phyloP scores from a whole-genome alignment of 208 protist genomes.

The Zelonia costaricensis region DNA sequence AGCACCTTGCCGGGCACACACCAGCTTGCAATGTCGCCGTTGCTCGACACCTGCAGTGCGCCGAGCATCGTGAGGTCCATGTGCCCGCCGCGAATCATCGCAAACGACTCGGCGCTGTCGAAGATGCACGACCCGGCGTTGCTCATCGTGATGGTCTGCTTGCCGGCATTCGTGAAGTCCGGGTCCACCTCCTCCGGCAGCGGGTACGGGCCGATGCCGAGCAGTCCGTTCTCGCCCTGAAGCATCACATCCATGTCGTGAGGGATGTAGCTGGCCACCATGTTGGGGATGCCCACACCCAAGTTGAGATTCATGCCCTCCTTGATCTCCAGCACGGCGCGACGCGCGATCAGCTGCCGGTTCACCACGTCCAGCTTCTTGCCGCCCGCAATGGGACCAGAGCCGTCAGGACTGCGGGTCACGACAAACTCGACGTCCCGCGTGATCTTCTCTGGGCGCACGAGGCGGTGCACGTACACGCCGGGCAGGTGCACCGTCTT shows the following conservation, averaged over 20 bases:
- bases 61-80: conserved; percentile 97
- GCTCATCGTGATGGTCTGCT: conserved; percentile 96
- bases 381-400: too few relatives aligned
- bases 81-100: conserved; percentile 97
- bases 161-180: conserved; percentile 97
- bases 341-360: conserved; percentile 91
- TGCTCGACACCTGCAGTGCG: conserved; percentile 93
- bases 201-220: conserved; percentile 95
- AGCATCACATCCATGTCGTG: conserved; percentile 86
- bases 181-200: conserved; percentile 81
- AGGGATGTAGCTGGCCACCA: conserved; percentile 92
- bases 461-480: conserved; percentile 94
- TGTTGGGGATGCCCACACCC: conserved; percentile 97
- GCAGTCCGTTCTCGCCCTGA: conserved; percentile 93
- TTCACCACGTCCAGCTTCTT: conserved; percentile 42
- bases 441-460: conserved; percentile 70
- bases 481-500: conserved; percentile 95
- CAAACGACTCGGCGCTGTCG: conserved; percentile 93
- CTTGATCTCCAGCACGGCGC: conserved; percentile 95
- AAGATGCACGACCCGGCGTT: conserved; percentile 95
- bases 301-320: conserved; percentile 97
- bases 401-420: conserved; percentile 22
- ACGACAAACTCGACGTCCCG: too few relatives aligned
- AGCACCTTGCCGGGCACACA: conserved; percentile 96
- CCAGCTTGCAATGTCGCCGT: conserved; percentile 98